These are phyloP conservation scores for Vigna radiata DNA, from an alignment of 306 rosid species.

Conservation along the genomic window DNA sequence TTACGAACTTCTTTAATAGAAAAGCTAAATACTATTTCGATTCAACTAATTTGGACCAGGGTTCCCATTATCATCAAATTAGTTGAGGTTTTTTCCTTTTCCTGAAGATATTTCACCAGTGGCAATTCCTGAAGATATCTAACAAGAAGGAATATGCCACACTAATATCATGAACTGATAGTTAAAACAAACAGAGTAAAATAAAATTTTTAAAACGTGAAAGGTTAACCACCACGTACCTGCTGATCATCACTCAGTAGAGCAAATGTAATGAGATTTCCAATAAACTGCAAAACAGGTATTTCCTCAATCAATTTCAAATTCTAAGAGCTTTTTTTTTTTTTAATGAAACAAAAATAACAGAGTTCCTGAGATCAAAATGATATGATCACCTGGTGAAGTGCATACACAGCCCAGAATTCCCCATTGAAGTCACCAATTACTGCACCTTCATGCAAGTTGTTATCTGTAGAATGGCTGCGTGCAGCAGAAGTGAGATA, in stretches of 20 bases:
- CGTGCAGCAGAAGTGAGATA: constrained; percentile 90
- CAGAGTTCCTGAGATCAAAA: not conserved
- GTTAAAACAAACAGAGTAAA: not conserved
- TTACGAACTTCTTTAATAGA: not conserved
- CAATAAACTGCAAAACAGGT: constrained; percentile 74
- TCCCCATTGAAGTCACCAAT: constrained; percentile 95
- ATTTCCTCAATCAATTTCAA: not conserved
- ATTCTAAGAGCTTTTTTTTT: constrained; percentile 3
- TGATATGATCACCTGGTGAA: constrained; percentile 72
- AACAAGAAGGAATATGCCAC: constrained; percentile 24
- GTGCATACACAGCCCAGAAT: constrained; percentile 85
- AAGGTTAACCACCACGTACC: constrained; percentile 55
- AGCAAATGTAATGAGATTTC: constrained; percentile 85
- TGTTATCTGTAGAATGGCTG: constrained; percentile 68
- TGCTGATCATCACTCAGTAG: constrained; percentile 68
- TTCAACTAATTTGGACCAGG: constrained; percentile 15
- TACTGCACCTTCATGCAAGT: constrained; percentile 77
- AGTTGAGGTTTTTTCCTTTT: not conserved
- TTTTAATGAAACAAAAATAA: constrained; percentile 9
- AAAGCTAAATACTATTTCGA: constrained; percentile 12
- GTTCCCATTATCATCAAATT: constrained; percentile 21
- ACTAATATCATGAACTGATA: constrained; percentile 33
- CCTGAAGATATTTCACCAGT: constrained; percentile 23
- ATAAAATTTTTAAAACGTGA: constrained; percentile 27
- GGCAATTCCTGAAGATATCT: constrained; percentile 23